Evolutionary conservation across 2,329 filamentous ascomycete species (phyloP).

Genomic region (Cytospora schulzeri): DNA sequence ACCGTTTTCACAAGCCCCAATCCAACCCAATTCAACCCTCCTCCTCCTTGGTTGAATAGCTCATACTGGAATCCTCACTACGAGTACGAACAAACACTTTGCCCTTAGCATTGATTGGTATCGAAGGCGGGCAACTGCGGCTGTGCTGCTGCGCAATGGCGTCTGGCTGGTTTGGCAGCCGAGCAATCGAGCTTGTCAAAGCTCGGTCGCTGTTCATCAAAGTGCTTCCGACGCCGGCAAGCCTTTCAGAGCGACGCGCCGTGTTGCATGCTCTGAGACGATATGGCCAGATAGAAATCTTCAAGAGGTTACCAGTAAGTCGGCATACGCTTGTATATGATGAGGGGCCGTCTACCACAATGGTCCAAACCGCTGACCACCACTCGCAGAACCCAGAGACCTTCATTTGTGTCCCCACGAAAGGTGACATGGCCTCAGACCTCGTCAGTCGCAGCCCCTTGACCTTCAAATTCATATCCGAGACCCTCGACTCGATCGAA

Average conservation of each 20-base stretch:
- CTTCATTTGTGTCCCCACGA: conserved; percentile 53
- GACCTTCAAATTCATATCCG: conserved; percentile 44
- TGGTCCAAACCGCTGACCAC: neutral
- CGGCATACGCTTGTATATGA: neutral
- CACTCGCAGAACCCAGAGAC: conserved; percentile 46
- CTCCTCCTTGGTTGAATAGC: neutral
- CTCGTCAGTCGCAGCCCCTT: conserved; percentile 52
- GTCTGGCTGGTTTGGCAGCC: conserved; percentile 22
- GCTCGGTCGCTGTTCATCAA: conserved; percentile 47
- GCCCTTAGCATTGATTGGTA: neutral
- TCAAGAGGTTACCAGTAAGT: conserved; percentile 50
- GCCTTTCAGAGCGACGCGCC: conserved; percentile 56
- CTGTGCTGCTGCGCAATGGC: conserved; percentile 15
- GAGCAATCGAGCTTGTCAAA: conserved; percentile 25
- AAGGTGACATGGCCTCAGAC: conserved; percentile 40
- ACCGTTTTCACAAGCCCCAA: neutral
- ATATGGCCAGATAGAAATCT: conserved; percentile 53
- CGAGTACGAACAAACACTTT: neutral
- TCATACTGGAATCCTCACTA: neutral
- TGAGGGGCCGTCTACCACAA: neutral
- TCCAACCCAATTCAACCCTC: neutral
- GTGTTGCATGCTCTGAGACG: conserved; percentile 55
- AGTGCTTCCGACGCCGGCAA: conserved; percentile 54
- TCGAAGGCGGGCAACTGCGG: neutral
- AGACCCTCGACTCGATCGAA: conserved; percentile 31